phyloP scores from a whole-genome alignment of 108 stramenopile species.

The Parmales sp. region DNA sequence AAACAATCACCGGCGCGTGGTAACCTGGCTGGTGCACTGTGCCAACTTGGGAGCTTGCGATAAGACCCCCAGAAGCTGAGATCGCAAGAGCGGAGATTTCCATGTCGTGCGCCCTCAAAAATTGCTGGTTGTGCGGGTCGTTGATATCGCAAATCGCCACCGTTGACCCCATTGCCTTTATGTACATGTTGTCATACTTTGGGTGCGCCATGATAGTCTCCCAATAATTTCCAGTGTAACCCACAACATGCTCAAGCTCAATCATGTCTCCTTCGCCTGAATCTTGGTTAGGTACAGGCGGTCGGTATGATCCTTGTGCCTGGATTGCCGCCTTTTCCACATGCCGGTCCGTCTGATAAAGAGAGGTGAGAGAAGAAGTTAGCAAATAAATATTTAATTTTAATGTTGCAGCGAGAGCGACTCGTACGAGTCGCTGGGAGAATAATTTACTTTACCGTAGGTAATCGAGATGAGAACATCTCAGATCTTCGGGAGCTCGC shows the following conservation, averaged over 20 bases:
- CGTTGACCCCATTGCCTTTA: constrained; percentile 11
- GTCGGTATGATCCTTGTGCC: no score
- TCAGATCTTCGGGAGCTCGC: no score
- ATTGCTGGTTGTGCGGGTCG: constrained; percentile 21
- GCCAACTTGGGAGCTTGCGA: constrained; percentile 15
- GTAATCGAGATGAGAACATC: no score
- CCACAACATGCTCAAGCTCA: constrained; percentile 23
- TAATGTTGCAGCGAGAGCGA: no score
- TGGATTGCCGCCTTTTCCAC: no score
- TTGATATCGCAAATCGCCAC: constrained; percentile 9
- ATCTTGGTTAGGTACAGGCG: no score
- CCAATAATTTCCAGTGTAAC: constrained; percentile 7
- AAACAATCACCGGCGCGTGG: constrained; percentile 26
- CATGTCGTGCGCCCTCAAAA: constrained; percentile 20
- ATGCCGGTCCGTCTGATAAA: no score
- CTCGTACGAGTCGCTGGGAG: no score
- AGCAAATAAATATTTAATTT: no score
- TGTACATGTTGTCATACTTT: background rate
- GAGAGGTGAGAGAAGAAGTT: no score
- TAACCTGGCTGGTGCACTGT: constrained; percentile 11
- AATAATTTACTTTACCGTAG: no score
- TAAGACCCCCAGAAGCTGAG: background rate
- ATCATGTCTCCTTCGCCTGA: background rate
- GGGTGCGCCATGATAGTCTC: background rate
- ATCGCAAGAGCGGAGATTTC: constrained; percentile 7